phyloP scores from a whole-genome alignment of 169 alveolate genomes.

The Perkinsus olseni region DNA sequence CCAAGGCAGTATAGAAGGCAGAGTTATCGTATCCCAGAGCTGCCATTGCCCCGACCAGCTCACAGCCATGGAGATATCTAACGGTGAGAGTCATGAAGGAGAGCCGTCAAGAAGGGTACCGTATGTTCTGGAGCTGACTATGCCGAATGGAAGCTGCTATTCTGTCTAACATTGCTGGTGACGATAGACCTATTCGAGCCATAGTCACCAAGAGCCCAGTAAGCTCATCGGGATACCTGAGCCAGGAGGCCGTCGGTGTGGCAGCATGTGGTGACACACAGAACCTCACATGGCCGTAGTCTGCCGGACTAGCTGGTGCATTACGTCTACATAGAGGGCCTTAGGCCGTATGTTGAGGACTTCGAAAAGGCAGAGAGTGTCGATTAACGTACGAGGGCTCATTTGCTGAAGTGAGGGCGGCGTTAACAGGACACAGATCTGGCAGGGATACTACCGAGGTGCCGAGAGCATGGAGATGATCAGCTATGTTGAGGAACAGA shows the following conservation, averaged over 20 bases:
- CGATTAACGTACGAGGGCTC: background rate
- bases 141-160: background rate
- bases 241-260: background rate
- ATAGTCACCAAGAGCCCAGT: background rate
- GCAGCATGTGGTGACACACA: background rate
- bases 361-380: background rate
- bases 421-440: background rate
- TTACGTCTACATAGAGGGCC: background rate
- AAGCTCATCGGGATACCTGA: background rate
- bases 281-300: background rate
- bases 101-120: background rate
- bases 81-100: background rate
- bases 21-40: background rate
- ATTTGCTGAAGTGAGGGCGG: background rate
- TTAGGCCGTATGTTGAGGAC: background rate
- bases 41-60: background rate
- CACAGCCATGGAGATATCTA: background rate
- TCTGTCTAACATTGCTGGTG: background rate
- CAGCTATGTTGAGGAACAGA: background rate
- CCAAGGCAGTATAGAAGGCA: background rate
- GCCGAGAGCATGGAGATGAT: background rate
- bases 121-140: background rate
- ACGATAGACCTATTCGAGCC: background rate
- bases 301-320: background rate
- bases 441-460: background rate